Evolutionary conservation across 1,284 basidiomycete genomes (phyloP).

Genomic region (Sanguinoderma infundibulare): DNA sequence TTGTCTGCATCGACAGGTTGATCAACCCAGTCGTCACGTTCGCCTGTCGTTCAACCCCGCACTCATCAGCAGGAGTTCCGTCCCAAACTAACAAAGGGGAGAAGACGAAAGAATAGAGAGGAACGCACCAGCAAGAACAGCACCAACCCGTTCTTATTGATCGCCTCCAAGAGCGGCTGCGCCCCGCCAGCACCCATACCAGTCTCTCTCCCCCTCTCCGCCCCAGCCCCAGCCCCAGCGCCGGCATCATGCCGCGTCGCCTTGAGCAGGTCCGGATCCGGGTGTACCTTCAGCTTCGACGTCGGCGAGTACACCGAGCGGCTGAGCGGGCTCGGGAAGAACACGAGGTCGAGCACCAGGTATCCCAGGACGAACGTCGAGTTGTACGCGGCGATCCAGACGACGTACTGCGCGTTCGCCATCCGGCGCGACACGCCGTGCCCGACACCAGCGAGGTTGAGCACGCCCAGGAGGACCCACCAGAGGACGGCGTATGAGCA

Average conservation of each 20-base stretch:
- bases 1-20: slow-evolving; percentile 83
- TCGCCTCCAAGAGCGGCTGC: slow-evolving; percentile 74
- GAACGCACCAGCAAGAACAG: slow-evolving; percentile 82
- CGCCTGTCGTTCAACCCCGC: slow-evolving; percentile 51
- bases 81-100: background rate
- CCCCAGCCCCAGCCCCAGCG: background rate
- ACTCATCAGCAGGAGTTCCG: background rate
- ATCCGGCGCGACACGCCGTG: slow-evolving; percentile 76
- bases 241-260: slow-evolving; percentile 9
- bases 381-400: slow-evolving; percentile 93
- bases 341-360: slow-evolving; percentile 73
- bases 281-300: slow-evolving; percentile 44
- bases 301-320: slow-evolving; percentile 41
- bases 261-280: slow-evolving; percentile 26
- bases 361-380: slow-evolving; percentile 86
- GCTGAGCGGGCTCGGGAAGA: slow-evolving; percentile 55
- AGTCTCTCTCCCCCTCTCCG: background rate
- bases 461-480: slow-evolving; percentile 68
- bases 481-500: slow-evolving; percentile 78
- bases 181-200: slow-evolving; percentile 10
- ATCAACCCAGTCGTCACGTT: slow-evolving; percentile 88
- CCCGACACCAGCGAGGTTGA: slow-evolving; percentile 43
- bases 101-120: background rate
- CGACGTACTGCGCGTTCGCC: slow-evolving; percentile 88
- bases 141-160: slow-evolving; percentile 82